Base-by-base conservation (phyloP, 108 stramenopile genomes). In the Skeletonema potamos region DNA sequence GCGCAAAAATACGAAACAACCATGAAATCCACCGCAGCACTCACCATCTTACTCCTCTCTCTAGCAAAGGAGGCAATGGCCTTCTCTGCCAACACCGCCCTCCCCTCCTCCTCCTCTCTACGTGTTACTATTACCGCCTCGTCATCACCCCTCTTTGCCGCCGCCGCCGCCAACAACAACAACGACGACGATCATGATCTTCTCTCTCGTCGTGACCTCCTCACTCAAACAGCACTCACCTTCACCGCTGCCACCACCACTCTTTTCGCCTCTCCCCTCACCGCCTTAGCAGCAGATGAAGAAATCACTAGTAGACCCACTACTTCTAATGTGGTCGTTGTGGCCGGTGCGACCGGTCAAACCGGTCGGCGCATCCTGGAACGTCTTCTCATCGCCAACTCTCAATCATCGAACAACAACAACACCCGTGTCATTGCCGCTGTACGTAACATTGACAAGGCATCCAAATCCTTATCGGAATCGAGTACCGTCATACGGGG, bases 271-370 rank as follows among this genome's bases (percentile, higher is more conserved):
- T 48, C 70, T 2, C 37, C 61, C 27, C 11, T 32, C 9, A 26
- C 64, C 24, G 34, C 57, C 57, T n/a, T n/a, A n/a, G 36, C 18
- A 5, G 48, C 64, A 1, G 62, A 29, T 3, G 64, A 64, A n/a
- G n/a, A n/a, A n/a, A n/a, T n/a, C 32, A 46, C 43, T 9, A 55
- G 51, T 54, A 27, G 24, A 27, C 44, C 62, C 39, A 4, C 68
- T 2, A 11, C 51, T 10, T 3, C 43, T 26, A 70, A 61, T 2
- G 88, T 94, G 6, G 86, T 94, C 3, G 89, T 94, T 9, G 89
- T n/a, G n/a, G n/a, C 89, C 29, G 93, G 93, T 27, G 86, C 93
- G 44, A 92, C 90, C 26, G 93, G 93, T 12, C 90, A 94, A 48
- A 94, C 90, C 0, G 93, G 93, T 22, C 79, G 89, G 6, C 86